phyloP scores from a whole-genome alignment of 2,329 filamentous ascomycete genomes.

The Biscogniauxia marginata region DNA sequence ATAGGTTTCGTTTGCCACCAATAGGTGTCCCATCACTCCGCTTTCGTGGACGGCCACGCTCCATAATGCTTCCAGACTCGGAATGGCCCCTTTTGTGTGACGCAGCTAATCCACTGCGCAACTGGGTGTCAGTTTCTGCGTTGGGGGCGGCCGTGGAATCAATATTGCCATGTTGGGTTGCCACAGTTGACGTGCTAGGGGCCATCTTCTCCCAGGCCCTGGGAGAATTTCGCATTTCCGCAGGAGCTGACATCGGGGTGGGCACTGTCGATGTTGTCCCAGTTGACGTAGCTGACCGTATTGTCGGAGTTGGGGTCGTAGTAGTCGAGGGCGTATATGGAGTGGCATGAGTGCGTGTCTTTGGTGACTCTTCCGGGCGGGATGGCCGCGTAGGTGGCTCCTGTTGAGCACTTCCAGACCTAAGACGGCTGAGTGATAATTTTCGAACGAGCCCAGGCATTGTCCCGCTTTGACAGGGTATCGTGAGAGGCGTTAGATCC shows the following conservation, averaged over 20 bases:
- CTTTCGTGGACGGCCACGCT: slow-evolving; percentile 60
- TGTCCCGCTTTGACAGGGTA: slow-evolving; percentile 42
- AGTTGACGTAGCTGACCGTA: slow-evolving; percentile 46
- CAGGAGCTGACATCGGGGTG: slow-evolving; percentile 51
- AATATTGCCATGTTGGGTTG: slow-evolving; percentile 22
- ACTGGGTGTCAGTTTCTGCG: slow-evolving; percentile 28
- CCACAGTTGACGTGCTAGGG: slow-evolving; percentile 23
- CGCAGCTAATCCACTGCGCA: slow-evolving; percentile 15
- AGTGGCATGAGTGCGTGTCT: slow-evolving; percentile 39
- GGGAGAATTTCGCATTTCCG: slow-evolving; percentile 43
- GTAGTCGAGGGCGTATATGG: slow-evolving; percentile 44
- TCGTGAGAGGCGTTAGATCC: slow-evolving; percentile 56
- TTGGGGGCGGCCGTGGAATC: slow-evolving; percentile 33
- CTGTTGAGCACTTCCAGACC: slow-evolving; percentile 43
- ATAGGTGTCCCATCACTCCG: slow-evolving; percentile 43
- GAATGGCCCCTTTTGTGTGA: slow-evolving; percentile 54
- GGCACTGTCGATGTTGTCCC: slow-evolving; percentile 42
- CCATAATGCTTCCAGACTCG: slow-evolving; percentile 58
- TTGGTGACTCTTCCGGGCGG: slow-evolving; percentile 47
- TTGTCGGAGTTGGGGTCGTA: slow-evolving; percentile 41
- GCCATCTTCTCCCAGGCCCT: slow-evolving; percentile 42
- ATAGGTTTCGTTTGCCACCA: slow-evolving; percentile 38
- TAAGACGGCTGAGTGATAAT: slow-evolving; percentile 45
- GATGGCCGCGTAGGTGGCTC: slow-evolving; percentile 42
- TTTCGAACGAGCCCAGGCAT: slow-evolving; percentile 36